These are phyloP conservation scores for Dactylellina haptotyla DNA, from an alignment of 2,329 filamentous ascomycete genomes.

Conservation along the genomic window DNA sequence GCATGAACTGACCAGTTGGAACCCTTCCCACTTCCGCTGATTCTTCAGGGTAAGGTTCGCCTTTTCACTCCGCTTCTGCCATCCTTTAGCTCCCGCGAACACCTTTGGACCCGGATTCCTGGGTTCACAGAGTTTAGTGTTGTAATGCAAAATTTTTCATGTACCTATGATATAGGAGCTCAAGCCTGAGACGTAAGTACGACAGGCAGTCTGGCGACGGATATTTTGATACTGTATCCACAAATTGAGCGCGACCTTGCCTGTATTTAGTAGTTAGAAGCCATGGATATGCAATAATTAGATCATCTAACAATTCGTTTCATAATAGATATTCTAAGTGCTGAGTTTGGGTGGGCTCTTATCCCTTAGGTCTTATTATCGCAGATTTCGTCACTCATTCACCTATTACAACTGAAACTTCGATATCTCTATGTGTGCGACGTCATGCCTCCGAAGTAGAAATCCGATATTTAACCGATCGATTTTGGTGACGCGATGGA, in stretches of 20 bases:
- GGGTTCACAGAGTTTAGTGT: slow-evolving; percentile 33
- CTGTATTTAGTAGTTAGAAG: slow-evolving; percentile 26
- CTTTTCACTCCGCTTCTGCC: slow-evolving; percentile 30
- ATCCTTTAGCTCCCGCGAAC: slow-evolving; percentile 42
- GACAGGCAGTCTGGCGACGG: slow-evolving; percentile 25
- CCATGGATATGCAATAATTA: slow-evolving; percentile 1
- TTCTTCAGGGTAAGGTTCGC: slow-evolving; percentile 32
- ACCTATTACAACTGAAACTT: no score
- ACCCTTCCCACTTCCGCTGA: slow-evolving; percentile 48
- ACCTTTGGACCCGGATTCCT: slow-evolving; percentile 42
- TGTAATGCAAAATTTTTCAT: slow-evolving; percentile 49
- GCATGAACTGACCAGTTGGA: slow-evolving; percentile 47
- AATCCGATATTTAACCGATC: no score
- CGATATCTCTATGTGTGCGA: no score
- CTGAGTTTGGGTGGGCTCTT: no score
- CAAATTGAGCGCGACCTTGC: neutral
- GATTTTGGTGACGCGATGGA: no score
- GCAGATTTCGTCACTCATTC: no score
- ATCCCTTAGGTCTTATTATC: no score
- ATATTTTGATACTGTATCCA: slow-evolving; percentile 1
- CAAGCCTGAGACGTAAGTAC: no score
- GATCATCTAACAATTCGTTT: neutral
- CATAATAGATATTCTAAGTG: no score
- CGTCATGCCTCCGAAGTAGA: no score
- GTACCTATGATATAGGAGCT: no score